phyloP scores from a whole-genome alignment of 495 filamentous ascomycete species.

The Pyronema domesticum region DNA sequence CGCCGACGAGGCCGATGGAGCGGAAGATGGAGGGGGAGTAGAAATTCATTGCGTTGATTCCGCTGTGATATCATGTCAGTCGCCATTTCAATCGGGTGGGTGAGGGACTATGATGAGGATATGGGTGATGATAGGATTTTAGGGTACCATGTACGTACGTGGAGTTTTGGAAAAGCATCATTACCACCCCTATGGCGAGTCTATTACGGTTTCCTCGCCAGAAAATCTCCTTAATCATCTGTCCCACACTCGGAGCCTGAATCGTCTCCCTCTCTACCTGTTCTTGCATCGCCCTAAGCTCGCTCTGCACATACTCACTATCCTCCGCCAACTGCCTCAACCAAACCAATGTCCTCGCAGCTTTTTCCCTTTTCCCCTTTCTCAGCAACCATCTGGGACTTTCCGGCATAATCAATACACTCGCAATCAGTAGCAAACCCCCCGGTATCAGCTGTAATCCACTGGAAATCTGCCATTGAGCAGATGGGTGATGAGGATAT shows the following conservation, averaged over 20 bases:
- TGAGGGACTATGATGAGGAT: background rate
- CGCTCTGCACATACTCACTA: slow-evolving; percentile 21
- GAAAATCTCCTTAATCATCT: slow-evolving; percentile 8
- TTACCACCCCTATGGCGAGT: slow-evolving; percentile 23
- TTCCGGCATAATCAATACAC: slow-evolving; percentile 32
- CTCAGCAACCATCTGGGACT: slow-evolving; percentile 40
- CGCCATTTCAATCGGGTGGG: background rate
- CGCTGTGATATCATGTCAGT: background rate
- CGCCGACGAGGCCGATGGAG: slow-evolving; percentile 30
- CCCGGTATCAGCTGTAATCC: slow-evolving; percentile 39
- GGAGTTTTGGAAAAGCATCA: slow-evolving; percentile 34
- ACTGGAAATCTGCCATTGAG: slow-evolving; percentile 40
- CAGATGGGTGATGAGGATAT: slow-evolving; percentile 10
- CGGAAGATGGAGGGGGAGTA: slow-evolving; percentile 35
- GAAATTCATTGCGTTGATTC: slow-evolving; percentile 34
- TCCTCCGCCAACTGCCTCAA: slow-evolving; percentile 25
- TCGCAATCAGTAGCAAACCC: slow-evolving; percentile 32
- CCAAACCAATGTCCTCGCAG: slow-evolving; percentile 27
- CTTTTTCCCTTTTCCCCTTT: slow-evolving; percentile 32
- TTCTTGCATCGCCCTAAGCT: slow-evolving; percentile 23
- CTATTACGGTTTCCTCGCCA: slow-evolving; percentile 11
- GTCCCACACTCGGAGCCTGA: background rate
- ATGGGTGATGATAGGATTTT: background rate
- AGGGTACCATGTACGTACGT: slow-evolving; percentile 12
- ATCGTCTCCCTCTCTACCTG: slow-evolving; percentile 10